Evolutionary conservation across 768 basidiomycete genomes (phyloP).

Genomic region (Astraeus odoratus): DNA sequence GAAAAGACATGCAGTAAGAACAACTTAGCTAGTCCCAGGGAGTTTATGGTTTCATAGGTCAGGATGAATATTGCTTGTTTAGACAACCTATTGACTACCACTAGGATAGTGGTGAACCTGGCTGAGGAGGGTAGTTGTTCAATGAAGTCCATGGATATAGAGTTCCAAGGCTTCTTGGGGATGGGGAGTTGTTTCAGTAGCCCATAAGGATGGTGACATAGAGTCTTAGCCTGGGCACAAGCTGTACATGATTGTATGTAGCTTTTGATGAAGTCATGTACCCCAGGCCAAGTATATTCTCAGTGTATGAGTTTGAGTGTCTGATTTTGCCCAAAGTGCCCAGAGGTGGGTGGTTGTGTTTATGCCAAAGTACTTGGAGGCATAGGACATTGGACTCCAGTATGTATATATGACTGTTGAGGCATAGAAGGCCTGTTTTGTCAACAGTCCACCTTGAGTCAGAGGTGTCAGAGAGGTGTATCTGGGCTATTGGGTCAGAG

Average conservation of each 20-base stretch:
- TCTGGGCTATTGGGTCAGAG: neutral
- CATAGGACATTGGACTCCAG: neutral
- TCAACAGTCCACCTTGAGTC: neutral
- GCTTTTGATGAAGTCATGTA: neutral
- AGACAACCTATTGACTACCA: neutral
- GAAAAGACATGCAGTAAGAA: slow-evolving; percentile 13
- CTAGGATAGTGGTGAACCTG: slow-evolving; percentile 23
- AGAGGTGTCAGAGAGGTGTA: neutral
- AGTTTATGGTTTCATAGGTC: slow-evolving; percentile 6
- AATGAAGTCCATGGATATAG: slow-evolving; percentile 29
- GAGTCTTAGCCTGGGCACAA: slow-evolving; percentile 26
- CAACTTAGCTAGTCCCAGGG: slow-evolving; percentile 5
- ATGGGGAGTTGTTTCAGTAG: slow-evolving; percentile 20
- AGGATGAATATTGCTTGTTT: slow-evolving; percentile 11
- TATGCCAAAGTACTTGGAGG: slow-evolving; percentile 25
- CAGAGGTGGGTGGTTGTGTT: slow-evolving; percentile 17
- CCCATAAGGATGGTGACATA: slow-evolving; percentile 32
- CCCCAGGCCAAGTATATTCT: neutral
- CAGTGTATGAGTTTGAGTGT: neutral
- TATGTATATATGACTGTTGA: neutral
- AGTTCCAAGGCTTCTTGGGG: slow-evolving; percentile 10
- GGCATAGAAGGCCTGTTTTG: neutral
- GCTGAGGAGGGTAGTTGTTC: slow-evolving; percentile 28
- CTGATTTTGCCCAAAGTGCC: neutral
- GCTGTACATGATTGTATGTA: slow-evolving; percentile 28